These are phyloP conservation scores for Monosporascus sp. DNA, from an alignment of 2,329 filamentous ascomycete genomes.

Conservation along the genomic window DNA sequence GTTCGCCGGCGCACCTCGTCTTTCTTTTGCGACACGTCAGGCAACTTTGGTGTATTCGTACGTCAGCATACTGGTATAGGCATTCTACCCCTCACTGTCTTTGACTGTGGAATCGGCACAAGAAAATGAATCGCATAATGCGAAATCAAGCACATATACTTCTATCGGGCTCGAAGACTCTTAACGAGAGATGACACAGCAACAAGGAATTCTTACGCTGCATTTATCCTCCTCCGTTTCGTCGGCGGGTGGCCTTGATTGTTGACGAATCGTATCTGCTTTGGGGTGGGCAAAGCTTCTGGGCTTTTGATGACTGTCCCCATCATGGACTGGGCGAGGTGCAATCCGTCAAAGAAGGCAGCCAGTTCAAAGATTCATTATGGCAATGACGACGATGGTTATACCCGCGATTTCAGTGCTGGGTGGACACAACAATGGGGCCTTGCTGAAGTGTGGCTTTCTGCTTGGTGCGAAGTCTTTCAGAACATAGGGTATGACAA, in stretches of 20 bases:
- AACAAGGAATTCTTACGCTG: constrained; percentile 55
- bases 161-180: constrained; percentile 8
- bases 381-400: constrained; percentile 28
- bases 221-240: constrained; percentile 73
- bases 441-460: not conserved
- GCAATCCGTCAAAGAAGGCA: constrained; percentile 2
- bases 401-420: constrained; percentile 9
- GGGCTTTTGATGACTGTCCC: constrained; percentile 35
- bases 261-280: constrained; percentile 73
- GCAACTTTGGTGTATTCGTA: constrained; percentile 42
- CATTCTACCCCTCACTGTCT: constrained; percentile 1
- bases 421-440: not conserved
- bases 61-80: constrained; percentile 15
- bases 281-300: constrained; percentile 39
- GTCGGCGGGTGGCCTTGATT: constrained; percentile 77
- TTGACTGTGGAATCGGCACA: constrained; percentile 3
- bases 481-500: not conserved
- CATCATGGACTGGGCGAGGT: constrained; percentile 32
- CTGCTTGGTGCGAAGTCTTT: not conserved
- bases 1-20: constrained; percentile 70
- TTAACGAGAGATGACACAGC: constrained; percentile 9
- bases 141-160: constrained; percentile 2
- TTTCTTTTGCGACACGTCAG: constrained; percentile 72
- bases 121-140: constrained; percentile 2
- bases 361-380: not conserved